Evolutionary conservation across 148 eudicot genomes (phyloP), one percentile per base, ranked within the genome.

Genomic region (Limonium bicolor): DNA sequence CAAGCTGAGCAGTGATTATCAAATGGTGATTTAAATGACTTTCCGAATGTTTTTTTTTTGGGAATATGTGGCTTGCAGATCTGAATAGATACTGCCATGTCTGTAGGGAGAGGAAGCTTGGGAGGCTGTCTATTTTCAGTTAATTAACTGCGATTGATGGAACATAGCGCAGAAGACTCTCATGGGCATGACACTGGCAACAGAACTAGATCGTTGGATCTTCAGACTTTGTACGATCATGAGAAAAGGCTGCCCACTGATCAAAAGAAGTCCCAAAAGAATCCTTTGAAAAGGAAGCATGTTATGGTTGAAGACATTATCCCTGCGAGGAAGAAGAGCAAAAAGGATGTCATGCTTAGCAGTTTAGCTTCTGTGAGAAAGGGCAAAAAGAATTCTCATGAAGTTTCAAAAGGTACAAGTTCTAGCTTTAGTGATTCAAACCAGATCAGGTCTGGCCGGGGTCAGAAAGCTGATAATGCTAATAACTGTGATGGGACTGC

Each of bases 181-280:
- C 54, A 61, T 51, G 67, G 66, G 39, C 46, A 35, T 60, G 71
- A 63, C 40, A 64, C 36, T 63, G 67, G 55, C 14, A 65, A 61
- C 59, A 73, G 69, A 61, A 51, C 66, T 26, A 61, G 62, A 64
- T 73, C 75, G 23, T 58, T 84, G 69, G 95, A 71, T 57, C 33
- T 68, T 37, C 67, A 71, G 53, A 76, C 60, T 39, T 35, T 65
- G 30, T 76, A 69, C 54, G 41, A 49, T 39, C 37, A 54, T 35
- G 67, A 52, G 46, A 37, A 72, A 1, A 46, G 48, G 64, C 64
- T n/a, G 58, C 37, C 62, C 6, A 37, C 30, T 27, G 37, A 20
- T 33, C 48, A 55, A 41, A 58, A 68, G 59, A 61, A 48, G 40
- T 38, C 52, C 9, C 19, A 44, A 38, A 43, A 14, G 34, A 65